Conservation (phyloP, 768 basidiomycete genomes). For the Collybia nuda region DNA sequence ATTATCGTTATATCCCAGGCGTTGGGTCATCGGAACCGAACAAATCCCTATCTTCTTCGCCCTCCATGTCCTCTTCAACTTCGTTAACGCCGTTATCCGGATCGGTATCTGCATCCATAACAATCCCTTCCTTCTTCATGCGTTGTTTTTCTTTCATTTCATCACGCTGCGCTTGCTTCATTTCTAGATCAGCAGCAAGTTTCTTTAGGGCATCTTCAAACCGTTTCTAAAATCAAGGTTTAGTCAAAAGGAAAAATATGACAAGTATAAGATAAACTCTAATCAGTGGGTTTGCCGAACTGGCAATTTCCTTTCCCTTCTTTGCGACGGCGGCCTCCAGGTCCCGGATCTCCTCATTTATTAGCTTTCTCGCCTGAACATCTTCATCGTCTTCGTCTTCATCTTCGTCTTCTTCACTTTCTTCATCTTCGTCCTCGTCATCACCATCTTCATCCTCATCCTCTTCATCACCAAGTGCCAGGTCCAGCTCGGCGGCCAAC, state of each 20-base stretch:
- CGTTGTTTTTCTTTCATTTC: conserved; percentile 77
- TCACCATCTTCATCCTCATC: conserved; percentile 57
- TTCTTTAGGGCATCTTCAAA: conserved; percentile 93
- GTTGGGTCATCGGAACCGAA: conserved; percentile 51
- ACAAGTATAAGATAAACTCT: conserved; percentile 43
- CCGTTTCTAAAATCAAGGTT: conserved; percentile 60
- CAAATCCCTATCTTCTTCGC: conserved; percentile 29
- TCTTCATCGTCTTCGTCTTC: conserved; percentile 86
- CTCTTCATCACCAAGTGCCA: conserved; percentile 73
- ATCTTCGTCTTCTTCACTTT: conserved; percentile 71
- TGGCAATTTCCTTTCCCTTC: conserved; percentile 81
- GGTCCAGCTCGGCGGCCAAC: conserved; percentile 83
- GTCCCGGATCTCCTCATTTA: conserved; percentile 89
- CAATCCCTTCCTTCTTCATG: conserved; percentile 66
- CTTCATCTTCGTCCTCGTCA: conserved; percentile 65
- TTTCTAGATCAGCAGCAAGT: conserved; percentile 80
- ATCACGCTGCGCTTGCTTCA: conserved; percentile 78
- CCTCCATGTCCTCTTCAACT: conserved; percentile 29
- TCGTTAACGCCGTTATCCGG: conserved; percentile 31
- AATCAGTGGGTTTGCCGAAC: conserved; percentile 85
- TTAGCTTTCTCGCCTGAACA: conserved; percentile 70
- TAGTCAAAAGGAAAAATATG: neutral
- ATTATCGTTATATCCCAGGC: conserved; percentile 24
- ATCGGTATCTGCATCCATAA: conserved; percentile 37
- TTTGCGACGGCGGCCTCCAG: conserved; percentile 85